Percentiles rank a stretch among this genome's conserved stretches.
Evolutionary conservation across 1,284 basidiomycete species (phyloP).

Genomic region (Sporisorium graminicola): DNA sequence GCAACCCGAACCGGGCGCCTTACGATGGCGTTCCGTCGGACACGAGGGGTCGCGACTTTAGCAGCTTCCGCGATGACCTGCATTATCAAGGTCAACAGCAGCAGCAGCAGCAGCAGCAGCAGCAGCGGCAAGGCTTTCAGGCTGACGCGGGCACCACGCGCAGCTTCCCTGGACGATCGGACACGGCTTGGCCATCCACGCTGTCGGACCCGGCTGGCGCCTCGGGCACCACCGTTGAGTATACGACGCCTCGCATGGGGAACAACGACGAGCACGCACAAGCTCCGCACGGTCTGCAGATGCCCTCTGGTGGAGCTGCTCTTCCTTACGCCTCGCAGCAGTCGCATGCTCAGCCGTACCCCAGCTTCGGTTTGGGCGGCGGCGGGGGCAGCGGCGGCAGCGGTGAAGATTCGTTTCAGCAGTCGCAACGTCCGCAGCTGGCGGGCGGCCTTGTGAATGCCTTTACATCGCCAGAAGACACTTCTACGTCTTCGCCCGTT

Average conservation of each 20-base stretch:
- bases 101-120: constrained; percentile 12
- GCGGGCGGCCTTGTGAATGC: constrained; percentile 41
- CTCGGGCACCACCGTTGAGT: constrained; percentile 12
- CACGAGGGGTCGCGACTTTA: constrained; percentile 17
- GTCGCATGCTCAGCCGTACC: constrained; percentile 22
- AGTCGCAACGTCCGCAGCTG: constrained; percentile 28
- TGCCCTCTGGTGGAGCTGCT: constrained; percentile 10
- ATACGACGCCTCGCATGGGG: constrained; percentile 6
- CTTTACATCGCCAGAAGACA: constrained; percentile 32
- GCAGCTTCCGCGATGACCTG: constrained; percentile 34
- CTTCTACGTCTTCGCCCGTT: constrained; percentile 25
- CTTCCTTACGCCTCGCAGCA: constrained; percentile 17
- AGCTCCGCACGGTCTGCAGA: neutral
- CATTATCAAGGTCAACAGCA: constrained; percentile 32
- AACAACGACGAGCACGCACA: constrained; percentile 17
- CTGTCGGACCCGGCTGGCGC: constrained; percentile 6
- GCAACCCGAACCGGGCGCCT: constrained; percentile 13
- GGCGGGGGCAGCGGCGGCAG: neutral
- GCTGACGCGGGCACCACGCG: constrained; percentile 19
- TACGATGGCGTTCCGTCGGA: constrained; percentile 34
- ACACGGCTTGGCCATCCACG: constrained; percentile 21
- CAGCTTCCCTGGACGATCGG: constrained; percentile 20
- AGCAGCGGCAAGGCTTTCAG: constrained; percentile 16
- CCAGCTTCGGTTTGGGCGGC: constrained; percentile 16
- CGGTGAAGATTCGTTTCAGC: constrained; percentile 21